Evolutionary conservation across 129 eudicot species (phyloP), one percentile per base, ranked within the genome.

Genomic region (Arctium lappa): DNA sequence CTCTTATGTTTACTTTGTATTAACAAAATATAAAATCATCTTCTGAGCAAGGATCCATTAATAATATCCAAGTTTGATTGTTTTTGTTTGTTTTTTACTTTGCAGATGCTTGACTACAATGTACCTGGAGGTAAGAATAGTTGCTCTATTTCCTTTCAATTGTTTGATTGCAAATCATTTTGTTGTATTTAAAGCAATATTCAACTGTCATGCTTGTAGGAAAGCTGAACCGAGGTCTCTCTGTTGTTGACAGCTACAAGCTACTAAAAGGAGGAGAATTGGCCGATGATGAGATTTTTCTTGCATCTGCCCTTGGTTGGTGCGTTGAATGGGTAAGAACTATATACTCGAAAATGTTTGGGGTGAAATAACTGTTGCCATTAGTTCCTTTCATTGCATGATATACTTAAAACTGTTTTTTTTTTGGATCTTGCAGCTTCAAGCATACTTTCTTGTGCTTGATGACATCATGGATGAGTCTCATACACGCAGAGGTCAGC

Each of bases 401-500:
- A 36, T 31, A 13, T 72, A 69, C 72, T 83, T 13, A 32, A 86
- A 39, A 16, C 36, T 2, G n/a, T 73, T 68, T 68, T 15, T 85
- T 33, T 34, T 34, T 80, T 33, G 31, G 68, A 36, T 77, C 6
- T 46, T 79, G 60, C 94, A 94, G 98, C 95, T 94, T 83, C 98
- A 94, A 89, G 97, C 97, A 56, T 94, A 90, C 83, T 94, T 94
- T 85, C 98, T 94, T 70, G 97, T 94, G 73, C 95, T 90, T 80
- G 98, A 94, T 94, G 97, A 94, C 73, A 94, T 94, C 29, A 94
- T 92, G 98, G 98, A 94, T 31, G 84, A 81, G 85, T 94, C 98
- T 15, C 92, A 90, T 60, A 92, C 95, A 62, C 94, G 98, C 82
- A 89, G 98, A 84, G 98, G 98, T 82, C 98, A 92, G 71, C 95